Percentiles rank a stretch among this genome's conserved stretches.
Evolutionary conservation across 164 flowering plant genomes (phyloP).

Genomic region (Aristolochia contorta): DNA sequence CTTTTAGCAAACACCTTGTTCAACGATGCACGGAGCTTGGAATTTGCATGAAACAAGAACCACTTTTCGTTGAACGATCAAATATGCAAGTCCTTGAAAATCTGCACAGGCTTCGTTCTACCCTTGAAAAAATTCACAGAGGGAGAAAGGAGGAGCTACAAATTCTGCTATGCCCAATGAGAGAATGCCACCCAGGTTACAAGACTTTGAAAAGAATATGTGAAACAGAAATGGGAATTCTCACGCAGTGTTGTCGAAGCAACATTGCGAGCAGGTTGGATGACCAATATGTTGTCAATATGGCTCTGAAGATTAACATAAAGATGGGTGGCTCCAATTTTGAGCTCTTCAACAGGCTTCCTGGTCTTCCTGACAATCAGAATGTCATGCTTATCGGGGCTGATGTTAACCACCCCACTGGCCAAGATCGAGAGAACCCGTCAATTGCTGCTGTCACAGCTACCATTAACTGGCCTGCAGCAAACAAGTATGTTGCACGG

Average conservation of each 20-base stretch:
- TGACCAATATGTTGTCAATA: constrained; percentile 52
- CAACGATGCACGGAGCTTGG: constrained; percentile 26
- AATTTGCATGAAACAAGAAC: constrained; percentile 25
- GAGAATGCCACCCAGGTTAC: constrained; percentile 43
- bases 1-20: constrained; percentile 25
- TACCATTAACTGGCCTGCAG: constrained; percentile 78
- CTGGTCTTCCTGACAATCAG: constrained; percentile 23
- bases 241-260: constrained; percentile 66
- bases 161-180: constrained; percentile 60
- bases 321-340: constrained; percentile 81
- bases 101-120: constrained; percentile 13
- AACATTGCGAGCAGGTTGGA: constrained; percentile 19
- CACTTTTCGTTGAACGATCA: constrained; percentile 12
- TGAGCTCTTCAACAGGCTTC: constrained; percentile 42
- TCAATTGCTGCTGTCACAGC: constrained; percentile 80
- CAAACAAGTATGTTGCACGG: constrained; percentile 57
- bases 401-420: constrained; percentile 76
- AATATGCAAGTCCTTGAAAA: constrained; percentile 27
- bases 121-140: constrained; percentile 18
- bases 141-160: constrained; percentile 24
- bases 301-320: constrained; percentile 73
- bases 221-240: constrained; percentile 57
- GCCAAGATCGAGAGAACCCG: constrained; percentile 32
- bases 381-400: constrained; percentile 77
- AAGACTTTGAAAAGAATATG: constrained; percentile 60